A percentile compares a stretch with the other conserved stretches of the same genome.
These are phyloP conservation scores for Sanghuangporus sanghuang DNA, from an alignment of 1,284 basidiomycete species.

Conservation along the genomic window DNA sequence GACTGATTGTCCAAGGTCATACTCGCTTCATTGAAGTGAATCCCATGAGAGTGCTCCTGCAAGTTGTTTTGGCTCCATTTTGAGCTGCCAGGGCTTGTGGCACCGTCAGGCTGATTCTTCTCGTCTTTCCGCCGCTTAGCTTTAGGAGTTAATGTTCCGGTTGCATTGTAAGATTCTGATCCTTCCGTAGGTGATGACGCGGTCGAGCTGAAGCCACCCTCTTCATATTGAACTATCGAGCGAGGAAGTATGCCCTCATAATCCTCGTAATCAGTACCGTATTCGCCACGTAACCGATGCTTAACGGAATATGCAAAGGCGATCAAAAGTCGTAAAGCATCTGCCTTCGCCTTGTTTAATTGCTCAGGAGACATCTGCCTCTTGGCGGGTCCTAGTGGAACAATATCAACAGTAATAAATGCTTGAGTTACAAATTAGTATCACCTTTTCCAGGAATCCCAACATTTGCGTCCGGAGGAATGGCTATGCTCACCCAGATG, in stretches of 20 bases:
- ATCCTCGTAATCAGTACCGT: constrained; percentile 64
- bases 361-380: constrained; percentile 43
- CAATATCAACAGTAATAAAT: constrained; percentile 21
- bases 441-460: constrained; percentile 12
- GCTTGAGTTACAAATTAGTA: not conserved
- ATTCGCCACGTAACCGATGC: constrained; percentile 74
- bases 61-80: not conserved
- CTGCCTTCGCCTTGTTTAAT: constrained; percentile 66
- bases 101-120: not conserved
- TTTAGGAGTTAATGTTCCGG: constrained; percentile 2
- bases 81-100: not conserved
- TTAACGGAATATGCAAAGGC: constrained; percentile 69
- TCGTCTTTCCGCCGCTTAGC: constrained; percentile 3
- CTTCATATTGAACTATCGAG: constrained; percentile 57
- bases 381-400: constrained; percentile 40
- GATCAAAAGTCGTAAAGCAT: constrained; percentile 63
- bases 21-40: constrained; percentile 29
- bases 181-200: constrained; percentile 4
- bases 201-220: constrained; percentile 49
- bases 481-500: constrained; percentile 76
- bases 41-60: constrained; percentile 2
- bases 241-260: constrained; percentile 61
- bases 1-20: constrained; percentile 29
- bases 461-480: constrained; percentile 40
- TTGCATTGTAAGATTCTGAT: constrained; percentile 9